A percentile compares a stretch with the other conserved stretches of the same genome.
Conservation (phyloP, 73 alveolate genomes). For the Paraurostyla sp. region DNA sequence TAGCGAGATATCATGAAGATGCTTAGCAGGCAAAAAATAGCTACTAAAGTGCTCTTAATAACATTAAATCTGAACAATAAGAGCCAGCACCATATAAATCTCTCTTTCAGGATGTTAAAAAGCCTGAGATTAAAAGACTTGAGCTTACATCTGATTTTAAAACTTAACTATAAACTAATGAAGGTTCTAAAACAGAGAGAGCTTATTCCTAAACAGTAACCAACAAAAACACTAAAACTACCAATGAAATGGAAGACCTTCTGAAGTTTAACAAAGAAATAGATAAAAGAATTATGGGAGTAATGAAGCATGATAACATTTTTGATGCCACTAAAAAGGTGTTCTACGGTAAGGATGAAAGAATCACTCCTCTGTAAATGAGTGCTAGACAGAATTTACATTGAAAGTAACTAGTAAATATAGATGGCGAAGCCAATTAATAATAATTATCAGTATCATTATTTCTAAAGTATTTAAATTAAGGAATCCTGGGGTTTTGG, state of each 20-base stretch:
- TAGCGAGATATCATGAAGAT: conserved; percentile 23
- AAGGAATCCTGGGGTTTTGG: no score
- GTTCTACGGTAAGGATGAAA: conserved; percentile 53
- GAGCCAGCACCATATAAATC: no score
- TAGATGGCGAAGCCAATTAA: no score
- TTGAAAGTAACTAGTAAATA: no score
- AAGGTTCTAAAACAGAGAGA: conserved; percentile 18
- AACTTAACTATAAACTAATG: not conserved
- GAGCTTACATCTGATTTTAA: no score
- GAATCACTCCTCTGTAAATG: conserved; percentile 17
- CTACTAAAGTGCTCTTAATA: not conserved
- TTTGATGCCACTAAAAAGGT: conserved; percentile 29
- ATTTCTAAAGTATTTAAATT: no score
- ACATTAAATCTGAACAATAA: no score
- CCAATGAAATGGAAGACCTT: conserved; percentile 3
- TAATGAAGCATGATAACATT: conserved; percentile 22
- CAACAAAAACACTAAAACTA: not conserved
- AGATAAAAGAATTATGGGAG: conserved; percentile 37
- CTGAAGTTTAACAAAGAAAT: conserved; percentile 27
- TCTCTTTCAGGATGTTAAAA: not conserved
- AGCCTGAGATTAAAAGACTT: not conserved
- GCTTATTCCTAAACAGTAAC: not conserved
- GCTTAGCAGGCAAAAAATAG: not conserved
- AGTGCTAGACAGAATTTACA: not conserved
- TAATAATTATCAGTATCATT: no score